Conservation (phyloP, 257 asterid genomes). For the Datura wrightii region DNA sequence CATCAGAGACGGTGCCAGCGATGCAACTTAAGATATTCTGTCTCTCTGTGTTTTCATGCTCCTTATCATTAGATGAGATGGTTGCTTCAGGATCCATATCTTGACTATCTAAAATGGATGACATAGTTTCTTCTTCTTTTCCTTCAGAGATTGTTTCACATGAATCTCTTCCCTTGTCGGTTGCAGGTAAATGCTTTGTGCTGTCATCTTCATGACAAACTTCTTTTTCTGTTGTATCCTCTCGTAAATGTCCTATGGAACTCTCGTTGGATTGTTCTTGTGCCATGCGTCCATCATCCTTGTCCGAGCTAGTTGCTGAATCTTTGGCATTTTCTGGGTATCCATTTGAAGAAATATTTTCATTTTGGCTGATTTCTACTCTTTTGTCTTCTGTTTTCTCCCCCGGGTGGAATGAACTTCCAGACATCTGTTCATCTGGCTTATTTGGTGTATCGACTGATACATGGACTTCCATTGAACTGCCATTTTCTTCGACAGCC, state of each 20-base stretch:
- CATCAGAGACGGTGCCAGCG: neutral
- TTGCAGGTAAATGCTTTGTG: neutral
- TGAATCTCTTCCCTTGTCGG: conserved; percentile 16
- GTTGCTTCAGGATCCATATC: conserved; percentile 7
- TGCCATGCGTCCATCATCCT: conserved; percentile 3
- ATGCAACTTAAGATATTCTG: neutral
- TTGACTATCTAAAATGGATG: conserved; percentile 6
- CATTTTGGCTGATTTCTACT: neutral
- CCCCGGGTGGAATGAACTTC: conserved; percentile 4
- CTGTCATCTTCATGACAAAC: neutral
- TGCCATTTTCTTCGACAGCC: conserved; percentile 32
- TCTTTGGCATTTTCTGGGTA: conserved; percentile 17
- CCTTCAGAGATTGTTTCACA: neutral
- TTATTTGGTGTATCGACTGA: conserved; percentile 17
- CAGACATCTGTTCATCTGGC: conserved; percentile 14
- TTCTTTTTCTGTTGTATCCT: neutral
- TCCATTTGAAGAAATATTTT: neutral
- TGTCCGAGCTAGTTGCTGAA: conserved; percentile 24
- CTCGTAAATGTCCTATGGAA: neutral
- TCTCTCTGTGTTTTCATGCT: neutral
- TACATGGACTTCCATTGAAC: neutral
- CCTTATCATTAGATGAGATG: neutral
- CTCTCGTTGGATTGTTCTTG: conserved; percentile 28
- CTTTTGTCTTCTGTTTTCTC: conserved; percentile 26
- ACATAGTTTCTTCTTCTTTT: neutral